Evolutionary conservation across 176 grass and related monocot species (phyloP), one percentile per base, ranked within the genome.

Genomic region (Aegilops bicornis): DNA sequence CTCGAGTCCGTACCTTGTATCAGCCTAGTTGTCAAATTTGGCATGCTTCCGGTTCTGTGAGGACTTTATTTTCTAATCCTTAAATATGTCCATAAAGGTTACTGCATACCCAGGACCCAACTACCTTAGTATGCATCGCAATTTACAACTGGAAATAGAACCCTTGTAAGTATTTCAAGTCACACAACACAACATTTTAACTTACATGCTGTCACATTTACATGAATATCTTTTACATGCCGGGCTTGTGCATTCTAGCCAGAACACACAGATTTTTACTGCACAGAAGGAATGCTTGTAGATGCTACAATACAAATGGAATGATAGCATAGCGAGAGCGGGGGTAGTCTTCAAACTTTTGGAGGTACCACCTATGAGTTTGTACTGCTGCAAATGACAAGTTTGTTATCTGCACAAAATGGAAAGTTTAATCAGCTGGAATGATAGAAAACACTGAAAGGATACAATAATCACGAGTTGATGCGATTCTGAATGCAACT

Each of bases 301-400:
- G 39, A 86, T 8, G 19, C 84, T 98, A 98, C 64, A 88, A 95
- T 79, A 95, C 60, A 77, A 89, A 98, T 75, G 96, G 93, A 76
- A 95, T 94, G 45, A 95, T 94, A 11, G 96, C 96, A 45, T 86
- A 89, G 10, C 90, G 87, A 70, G 47, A 89, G 69, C 83, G 69
- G 45, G 96, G 91, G 79, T 98, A 98, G 73, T 92, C 88, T 56
- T 98, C 96, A 84, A 98, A 98, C 50, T 98, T 98, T 52, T 92
- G 88, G 80, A 88, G 87, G 47, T 98, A 98, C 93, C 93, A 98
- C 88, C 81, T 91, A 77, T 98, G 96, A 48, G 91, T 98, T 89
- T 98, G 81, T 63, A 86, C 84, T 4, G 93, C 96, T 35, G 91
- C 91, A 84, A 95, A 94, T 6, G 81, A 86, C 39, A 98, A 40